Base-by-base conservation (phyloP, 129 eudicot genomes). In the Artemisia tridentata region DNA sequence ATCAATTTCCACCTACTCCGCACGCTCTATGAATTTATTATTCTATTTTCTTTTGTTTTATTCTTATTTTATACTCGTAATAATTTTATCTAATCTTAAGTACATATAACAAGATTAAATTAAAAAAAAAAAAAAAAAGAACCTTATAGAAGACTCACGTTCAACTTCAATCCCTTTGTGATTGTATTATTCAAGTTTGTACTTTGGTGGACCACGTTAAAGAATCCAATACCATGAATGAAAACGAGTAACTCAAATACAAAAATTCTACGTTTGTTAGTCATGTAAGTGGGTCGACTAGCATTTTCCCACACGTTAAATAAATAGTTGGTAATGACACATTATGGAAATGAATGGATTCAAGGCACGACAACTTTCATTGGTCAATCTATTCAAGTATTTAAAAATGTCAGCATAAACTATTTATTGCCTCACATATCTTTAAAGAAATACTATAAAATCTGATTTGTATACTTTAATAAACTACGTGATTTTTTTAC, bases 261-360 rank as follows among this genome's bases (percentile, higher is more conserved):
- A 63, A 15, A 62, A 38, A 13, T 16, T 69, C 25, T 27, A 69
- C 20, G 38, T 54, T 69, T 5, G 2, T 69, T 53, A 54, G 64
- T 54, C 73, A 55, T 21, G 16, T 18, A 60, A 63, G 63, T 73
- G 11, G 78, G 67, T 45, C 45, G 43, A 20, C 11, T 12, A 11
- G 13, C 11, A 49, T 63, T 50, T 73, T 66, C 58, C 71, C 72
- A 75, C 79, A 66, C 79, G 79, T 66, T 56, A 75, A 46, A 18
- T 23, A 46, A 55, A 46, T 75, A 45, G 73, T 66, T 31, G 73
- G 79, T 43, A 55, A 54, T 49, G 67, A 55, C 34, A 66, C 73
- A 12, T 66, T 65, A 57, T 47, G 45, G 4, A 47, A 46, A 23
- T 47, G 46, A 27, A 66, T 46, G 15, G 62, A 62, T 72, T 61